Evolutionary conservation across 2,329 filamentous ascomycete genomes (phyloP).

Genomic region (Nigrograna mackinnonii): DNA sequence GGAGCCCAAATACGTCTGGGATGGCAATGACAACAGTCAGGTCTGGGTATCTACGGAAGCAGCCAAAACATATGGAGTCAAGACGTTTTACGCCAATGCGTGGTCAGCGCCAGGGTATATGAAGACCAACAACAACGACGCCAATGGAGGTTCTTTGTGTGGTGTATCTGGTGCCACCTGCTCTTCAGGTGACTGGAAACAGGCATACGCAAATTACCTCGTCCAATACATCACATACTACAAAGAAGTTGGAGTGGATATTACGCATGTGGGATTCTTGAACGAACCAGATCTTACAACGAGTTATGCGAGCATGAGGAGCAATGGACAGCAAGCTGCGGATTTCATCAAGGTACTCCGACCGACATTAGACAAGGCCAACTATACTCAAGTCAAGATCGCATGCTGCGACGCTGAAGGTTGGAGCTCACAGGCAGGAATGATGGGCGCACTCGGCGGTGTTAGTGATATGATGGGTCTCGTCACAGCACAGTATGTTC

Average conservation of each 20-base stretch:
- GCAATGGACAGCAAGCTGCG: constrained; percentile 51
- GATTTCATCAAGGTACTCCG: constrained; percentile 55
- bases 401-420: constrained; percentile 51
- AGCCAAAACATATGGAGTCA: constrained; percentile 45
- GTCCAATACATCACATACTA: constrained; percentile 53
- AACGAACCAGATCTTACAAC: constrained; percentile 49
- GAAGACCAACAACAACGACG: constrained; percentile 54
- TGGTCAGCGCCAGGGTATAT: constrained; percentile 57
- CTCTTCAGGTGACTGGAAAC: constrained; percentile 50
- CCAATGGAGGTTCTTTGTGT: constrained; percentile 51
- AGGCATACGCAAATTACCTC: constrained; percentile 54
- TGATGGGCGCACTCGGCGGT: constrained; percentile 18
- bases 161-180: constrained; percentile 48
- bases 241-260: constrained; percentile 41
- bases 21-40: constrained; percentile 46
- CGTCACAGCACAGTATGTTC: constrained; percentile 27
- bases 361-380: constrained; percentile 41
- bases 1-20: constrained; percentile 30
- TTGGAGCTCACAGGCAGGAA: constrained; percentile 38
- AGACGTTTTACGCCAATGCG: constrained; percentile 52
- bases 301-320: constrained; percentile 46
- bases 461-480: constrained; percentile 20
- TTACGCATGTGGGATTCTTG: constrained; percentile 49
- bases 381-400: constrained; percentile 40
- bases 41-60: constrained; percentile 58